Evolutionary conservation across 2,329 filamentous ascomycete genomes (phyloP).

Genomic region (Xylaria sp.): DNA sequence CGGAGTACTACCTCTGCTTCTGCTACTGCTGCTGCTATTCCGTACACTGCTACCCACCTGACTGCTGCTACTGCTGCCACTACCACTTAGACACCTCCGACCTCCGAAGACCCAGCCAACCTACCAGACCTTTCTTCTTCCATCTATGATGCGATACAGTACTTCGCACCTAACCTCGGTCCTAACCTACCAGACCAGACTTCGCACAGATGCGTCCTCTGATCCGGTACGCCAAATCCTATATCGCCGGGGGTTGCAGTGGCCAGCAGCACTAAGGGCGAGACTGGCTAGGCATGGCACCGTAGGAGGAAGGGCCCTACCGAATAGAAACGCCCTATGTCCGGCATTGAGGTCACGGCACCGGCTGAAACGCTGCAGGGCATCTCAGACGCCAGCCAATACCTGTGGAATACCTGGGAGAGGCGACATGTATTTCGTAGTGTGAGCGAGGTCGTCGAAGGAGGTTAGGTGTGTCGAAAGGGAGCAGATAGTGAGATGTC

Average conservation of each 20-base stretch:
- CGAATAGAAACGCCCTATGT: neutral
- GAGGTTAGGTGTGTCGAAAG: neutral
- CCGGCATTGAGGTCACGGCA: neutral
- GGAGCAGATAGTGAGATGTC: neutral
- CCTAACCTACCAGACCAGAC: neutral
- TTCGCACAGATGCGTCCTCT: constrained; percentile 23
- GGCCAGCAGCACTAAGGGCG: constrained; percentile 13
- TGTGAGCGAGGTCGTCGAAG: neutral
- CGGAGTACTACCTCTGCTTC: too few relatives aligned
- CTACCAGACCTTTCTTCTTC: too few relatives aligned
- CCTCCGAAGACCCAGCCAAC: neutral
- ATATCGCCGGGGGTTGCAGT: constrained; percentile 20
- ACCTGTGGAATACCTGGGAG: neutral
- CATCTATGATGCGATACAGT: too few relatives aligned
- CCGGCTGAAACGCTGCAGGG: neutral
- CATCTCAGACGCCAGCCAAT: neutral
- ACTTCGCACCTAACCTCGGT: neutral
- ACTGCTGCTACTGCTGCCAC: too few relatives aligned
- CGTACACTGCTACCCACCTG: too few relatives aligned
- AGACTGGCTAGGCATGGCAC: constrained; percentile 12
- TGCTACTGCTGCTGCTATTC: too few relatives aligned
- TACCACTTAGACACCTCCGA: neutral
- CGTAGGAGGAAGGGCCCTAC: constrained; percentile 5
- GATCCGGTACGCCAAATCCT: constrained; percentile 21
- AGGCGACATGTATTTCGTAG: neutral